These are phyloP conservation scores for Pilobolus umbonatus DNA, from an alignment of 192 early-diverging fungal species.

Conservation along the genomic window DNA sequence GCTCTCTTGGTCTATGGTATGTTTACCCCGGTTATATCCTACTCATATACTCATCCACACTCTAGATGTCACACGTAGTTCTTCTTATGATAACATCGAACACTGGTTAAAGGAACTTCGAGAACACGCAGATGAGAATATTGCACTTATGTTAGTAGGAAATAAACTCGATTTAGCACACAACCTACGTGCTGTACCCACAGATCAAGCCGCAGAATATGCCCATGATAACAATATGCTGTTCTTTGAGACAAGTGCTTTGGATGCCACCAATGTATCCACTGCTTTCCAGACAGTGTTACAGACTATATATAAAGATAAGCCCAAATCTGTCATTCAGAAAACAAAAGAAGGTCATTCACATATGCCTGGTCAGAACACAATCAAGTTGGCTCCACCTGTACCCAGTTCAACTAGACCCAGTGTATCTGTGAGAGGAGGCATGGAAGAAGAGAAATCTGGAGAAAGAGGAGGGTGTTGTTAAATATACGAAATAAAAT, in stretches of 20 bases:
- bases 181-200: constrained; percentile 59
- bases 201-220: constrained; percentile 78
- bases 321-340: constrained; percentile 29
- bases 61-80: constrained; percentile 46
- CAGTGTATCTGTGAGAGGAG: background rate
- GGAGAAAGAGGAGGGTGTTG: constrained; percentile 20
- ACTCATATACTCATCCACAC: background rate
- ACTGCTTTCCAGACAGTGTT: constrained; percentile 59
- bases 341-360: background rate
- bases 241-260: constrained; percentile 79
- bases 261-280: constrained; percentile 83
- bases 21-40: constrained; percentile 38
- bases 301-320: constrained; percentile 25
- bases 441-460: constrained; percentile 1
- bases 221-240: constrained; percentile 78
- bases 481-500: background rate
- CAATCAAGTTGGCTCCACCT: constrained; percentile 28
- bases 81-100: constrained; percentile 86
- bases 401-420: constrained; percentile 4
- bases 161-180: constrained; percentile 90
- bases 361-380: constrained; percentile 20
- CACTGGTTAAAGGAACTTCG: constrained; percentile 97
- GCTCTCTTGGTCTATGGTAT: constrained; percentile 88
- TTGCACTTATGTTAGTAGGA: constrained; percentile 91
- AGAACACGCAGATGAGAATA: constrained; percentile 90